These are phyloP conservation scores for Gracilaria vermiculophylla DNA, from an alignment of 23 red algal genomes.

Conservation along the genomic window DNA sequence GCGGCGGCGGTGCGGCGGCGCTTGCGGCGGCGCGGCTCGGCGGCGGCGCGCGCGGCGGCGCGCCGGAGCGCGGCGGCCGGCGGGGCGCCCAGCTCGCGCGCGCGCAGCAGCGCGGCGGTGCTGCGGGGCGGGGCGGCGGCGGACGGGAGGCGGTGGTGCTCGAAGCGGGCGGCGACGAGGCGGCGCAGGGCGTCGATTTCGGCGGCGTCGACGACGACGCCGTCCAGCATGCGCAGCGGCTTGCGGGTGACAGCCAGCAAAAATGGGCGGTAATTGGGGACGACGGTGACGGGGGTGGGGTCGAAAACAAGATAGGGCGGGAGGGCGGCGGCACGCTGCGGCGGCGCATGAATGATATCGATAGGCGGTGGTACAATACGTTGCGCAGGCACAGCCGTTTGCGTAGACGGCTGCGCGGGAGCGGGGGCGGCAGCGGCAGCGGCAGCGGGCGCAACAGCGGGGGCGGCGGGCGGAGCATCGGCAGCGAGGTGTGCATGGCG, in stretches of 20 bases:
- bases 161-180: neutral
- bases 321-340: no score
- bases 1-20: neutral
- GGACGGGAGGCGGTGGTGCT: neutral
- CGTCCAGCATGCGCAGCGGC: conserved; percentile 38
- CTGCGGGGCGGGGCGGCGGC: neutral
- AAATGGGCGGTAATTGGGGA: conserved; percentile 26
- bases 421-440: neutral
- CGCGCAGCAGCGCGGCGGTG: neutral
- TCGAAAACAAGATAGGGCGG: neutral
- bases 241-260: conserved; percentile 3
- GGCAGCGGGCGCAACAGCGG: neutral
- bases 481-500: neutral
- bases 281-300: conserved; percentile 15
- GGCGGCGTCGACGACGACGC: neutral
- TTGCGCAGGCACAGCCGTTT: neutral
- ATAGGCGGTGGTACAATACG: neutral
- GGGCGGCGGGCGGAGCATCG: neutral
- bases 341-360: neutral
- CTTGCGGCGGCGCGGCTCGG: neutral
- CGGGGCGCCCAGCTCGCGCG: neutral
- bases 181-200: neutral
- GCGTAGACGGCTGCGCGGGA: neutral
- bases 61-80: neutral
- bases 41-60: neutral